phyloP scores from a whole-genome alignment of 202 grass and related monocot genomes.

The Dendrocalamus latiflorus region DNA sequence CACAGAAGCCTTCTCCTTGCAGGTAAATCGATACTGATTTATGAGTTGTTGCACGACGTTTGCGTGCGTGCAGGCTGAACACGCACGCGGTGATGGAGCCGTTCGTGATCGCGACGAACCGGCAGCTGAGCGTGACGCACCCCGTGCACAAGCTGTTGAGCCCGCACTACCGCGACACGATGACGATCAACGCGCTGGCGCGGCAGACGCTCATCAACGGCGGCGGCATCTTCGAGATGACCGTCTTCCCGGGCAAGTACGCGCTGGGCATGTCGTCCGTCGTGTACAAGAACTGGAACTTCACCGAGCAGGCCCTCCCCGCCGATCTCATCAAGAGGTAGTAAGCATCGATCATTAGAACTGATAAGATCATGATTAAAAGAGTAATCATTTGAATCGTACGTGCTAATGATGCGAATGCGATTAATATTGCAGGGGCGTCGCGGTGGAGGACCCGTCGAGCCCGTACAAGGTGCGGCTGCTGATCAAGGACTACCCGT shows the following conservation, averaged over 20 bases:
- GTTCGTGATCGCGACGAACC: constrained; percentile 56
- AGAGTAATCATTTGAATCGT: background rate
- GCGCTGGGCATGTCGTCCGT: constrained; percentile 64
- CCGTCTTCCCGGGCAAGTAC: constrained; percentile 80
- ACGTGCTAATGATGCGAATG: background rate
- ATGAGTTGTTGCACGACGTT: background rate
- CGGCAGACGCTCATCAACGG: constrained; percentile 89
- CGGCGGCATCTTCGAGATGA: constrained; percentile 78
- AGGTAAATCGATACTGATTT: background rate
- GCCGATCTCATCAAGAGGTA: constrained; percentile 70
- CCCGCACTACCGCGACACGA: constrained; percentile 88
- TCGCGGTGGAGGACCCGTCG: constrained; percentile 42
- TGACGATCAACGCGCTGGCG: constrained; percentile 88
- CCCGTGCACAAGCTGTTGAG: constrained; percentile 61
- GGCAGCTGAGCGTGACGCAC: constrained; percentile 45
- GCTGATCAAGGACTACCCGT: constrained; percentile 78
- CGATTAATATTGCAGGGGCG: constrained; percentile 33
- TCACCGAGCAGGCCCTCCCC: constrained; percentile 71
- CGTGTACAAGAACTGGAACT: constrained; percentile 80
- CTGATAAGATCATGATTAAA: background rate
- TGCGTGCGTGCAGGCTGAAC: constrained; percentile 51
- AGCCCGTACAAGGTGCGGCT: constrained; percentile 55
- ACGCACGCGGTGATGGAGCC: constrained; percentile 54
- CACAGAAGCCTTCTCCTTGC: background rate
- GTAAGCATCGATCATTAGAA: background rate